Conservation (phyloP, 371 early-diverging fungal genomes). For the Actinomortierella wolfii region DNA sequence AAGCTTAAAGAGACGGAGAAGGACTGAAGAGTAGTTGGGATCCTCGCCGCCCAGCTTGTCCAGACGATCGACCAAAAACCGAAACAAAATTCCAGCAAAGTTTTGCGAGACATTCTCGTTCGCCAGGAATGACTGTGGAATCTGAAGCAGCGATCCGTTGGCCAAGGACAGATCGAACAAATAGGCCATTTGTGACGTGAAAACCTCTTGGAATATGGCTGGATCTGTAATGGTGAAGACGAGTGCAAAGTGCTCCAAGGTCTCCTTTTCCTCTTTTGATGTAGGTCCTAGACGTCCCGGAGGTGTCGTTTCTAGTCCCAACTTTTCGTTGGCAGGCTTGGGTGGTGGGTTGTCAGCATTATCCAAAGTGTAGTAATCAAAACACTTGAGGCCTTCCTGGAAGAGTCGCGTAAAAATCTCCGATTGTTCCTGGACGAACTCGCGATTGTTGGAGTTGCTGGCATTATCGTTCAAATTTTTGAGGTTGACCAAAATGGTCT, state of each 20-base stretch:
- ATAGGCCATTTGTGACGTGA: conserved; percentile 85
- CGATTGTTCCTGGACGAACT: conserved; percentile 75
- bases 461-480: conserved; percentile 64
- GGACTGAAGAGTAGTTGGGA: conserved; percentile 73
- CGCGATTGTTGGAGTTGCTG: conserved; percentile 52
- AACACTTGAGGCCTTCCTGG: conserved; percentile 85
- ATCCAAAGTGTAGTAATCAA: conserved; percentile 85
- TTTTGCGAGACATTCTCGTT: conserved; percentile 76
- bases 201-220: conserved; percentile 94
- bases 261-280: conserved; percentile 86
- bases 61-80: conserved; percentile 82
- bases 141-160: conserved; percentile 80
- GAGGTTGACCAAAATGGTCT: conserved; percentile 78
- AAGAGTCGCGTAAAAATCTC: conserved; percentile 73
- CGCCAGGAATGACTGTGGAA: conserved; percentile 91
- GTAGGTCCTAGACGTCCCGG: conserved; percentile 50
- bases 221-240: conserved; percentile 90
- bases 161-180: conserved; percentile 83
- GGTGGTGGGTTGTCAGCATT: conserved; percentile 53
- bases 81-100: conserved; percentile 80
- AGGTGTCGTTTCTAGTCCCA: conserved; percentile 29
- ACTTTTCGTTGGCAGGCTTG: conserved; percentile 33
- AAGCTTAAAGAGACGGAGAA: conserved; percentile 91
- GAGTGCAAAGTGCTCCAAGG: conserved; percentile 88
- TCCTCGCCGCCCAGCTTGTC: conserved; percentile 85